These are phyloP conservation scores for Lasiosphaeria ovina DNA, from an alignment of 495 filamentous ascomycete genomes.

Conservation along the genomic window DNA sequence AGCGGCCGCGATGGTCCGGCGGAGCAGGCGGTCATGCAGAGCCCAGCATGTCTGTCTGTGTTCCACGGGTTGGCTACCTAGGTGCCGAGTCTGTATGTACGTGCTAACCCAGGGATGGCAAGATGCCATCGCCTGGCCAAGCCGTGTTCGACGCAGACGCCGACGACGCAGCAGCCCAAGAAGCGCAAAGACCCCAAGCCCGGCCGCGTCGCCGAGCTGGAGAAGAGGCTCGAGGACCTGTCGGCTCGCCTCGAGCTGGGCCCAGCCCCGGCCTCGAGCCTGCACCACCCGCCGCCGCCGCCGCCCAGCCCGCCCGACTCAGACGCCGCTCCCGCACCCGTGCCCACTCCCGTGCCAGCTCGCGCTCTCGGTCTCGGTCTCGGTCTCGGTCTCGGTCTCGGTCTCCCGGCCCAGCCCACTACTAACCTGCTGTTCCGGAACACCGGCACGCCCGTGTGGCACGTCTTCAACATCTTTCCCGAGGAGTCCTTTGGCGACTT, in stretches of 20 bases:
- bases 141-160: slow-evolving; percentile 28
- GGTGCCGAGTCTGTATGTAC: background rate
- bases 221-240: slow-evolving; percentile 32
- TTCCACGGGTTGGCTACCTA: background rate
- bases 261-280: slow-evolving; percentile 10
- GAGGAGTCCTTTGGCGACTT: background rate
- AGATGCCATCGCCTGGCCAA: slow-evolving; percentile 34
- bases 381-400: too few relatives aligned
- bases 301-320: slow-evolving; percentile 15
- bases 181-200: slow-evolving; percentile 33
- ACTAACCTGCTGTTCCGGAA: too few relatives aligned
- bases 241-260: slow-evolving; percentile 20
- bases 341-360: too few relatives aligned
- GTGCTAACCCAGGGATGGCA: background rate
- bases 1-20: background rate
- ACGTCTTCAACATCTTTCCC: too few relatives aligned
- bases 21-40: background rate
- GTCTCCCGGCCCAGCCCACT: too few relatives aligned
- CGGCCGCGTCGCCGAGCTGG: slow-evolving; percentile 32
- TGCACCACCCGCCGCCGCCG: background rate
- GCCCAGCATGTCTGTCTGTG: background rate
- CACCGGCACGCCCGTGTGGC: too few relatives aligned
- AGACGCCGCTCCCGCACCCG: background rate
- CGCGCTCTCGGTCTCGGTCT: too few relatives aligned
- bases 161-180: slow-evolving; percentile 25